Conservation (phyloP, 768 basidiomycete genomes). For the Podaxis sp. region DNA sequence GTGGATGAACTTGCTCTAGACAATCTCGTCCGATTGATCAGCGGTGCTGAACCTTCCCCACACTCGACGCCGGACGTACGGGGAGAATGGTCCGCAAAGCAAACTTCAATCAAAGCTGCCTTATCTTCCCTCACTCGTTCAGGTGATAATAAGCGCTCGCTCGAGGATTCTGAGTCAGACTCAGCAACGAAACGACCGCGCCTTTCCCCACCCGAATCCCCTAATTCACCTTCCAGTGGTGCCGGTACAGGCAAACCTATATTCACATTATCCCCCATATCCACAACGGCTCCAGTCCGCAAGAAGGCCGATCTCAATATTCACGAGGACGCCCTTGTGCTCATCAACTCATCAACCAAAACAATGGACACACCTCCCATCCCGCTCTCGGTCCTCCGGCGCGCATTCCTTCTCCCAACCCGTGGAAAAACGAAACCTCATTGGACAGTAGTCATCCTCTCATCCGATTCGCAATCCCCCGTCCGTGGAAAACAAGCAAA, state of each 20-base stretch:
- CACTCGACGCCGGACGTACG: slow-evolving; percentile 26
- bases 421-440: slow-evolving; percentile 70
- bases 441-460: slow-evolving; percentile 68
- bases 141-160: slow-evolving; percentile 28
- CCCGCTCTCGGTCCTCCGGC: slow-evolving; percentile 47
- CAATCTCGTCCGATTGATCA: slow-evolving; percentile 40
- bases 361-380: slow-evolving; percentile 45
- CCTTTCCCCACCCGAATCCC: slow-evolving; percentile 20
- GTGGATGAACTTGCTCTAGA: slow-evolving; percentile 37
- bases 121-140: slow-evolving; percentile 27
- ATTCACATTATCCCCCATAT: slow-evolving; percentile 63
- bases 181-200: slow-evolving; percentile 33
- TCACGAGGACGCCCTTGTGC: slow-evolving; percentile 45
- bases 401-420: slow-evolving; percentile 73
- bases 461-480: slow-evolving; percentile 38
- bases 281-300: slow-evolving; percentile 70
- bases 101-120: slow-evolving; percentile 27
- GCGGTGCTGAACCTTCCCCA: slow-evolving; percentile 36
- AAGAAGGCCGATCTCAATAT: slow-evolving; percentile 73
- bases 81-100: slow-evolving; percentile 37
- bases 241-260: slow-evolving; percentile 39
- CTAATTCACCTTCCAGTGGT: slow-evolving; percentile 13
- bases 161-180: slow-evolving; percentile 34
- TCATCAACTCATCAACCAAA: slow-evolving; percentile 50
- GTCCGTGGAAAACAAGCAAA: slow-evolving; percentile 41